These are phyloP conservation scores for Phellopilus nigrolimitatus DNA, from an alignment of 1,284 basidiomycete species.

Conservation along the genomic window DNA sequence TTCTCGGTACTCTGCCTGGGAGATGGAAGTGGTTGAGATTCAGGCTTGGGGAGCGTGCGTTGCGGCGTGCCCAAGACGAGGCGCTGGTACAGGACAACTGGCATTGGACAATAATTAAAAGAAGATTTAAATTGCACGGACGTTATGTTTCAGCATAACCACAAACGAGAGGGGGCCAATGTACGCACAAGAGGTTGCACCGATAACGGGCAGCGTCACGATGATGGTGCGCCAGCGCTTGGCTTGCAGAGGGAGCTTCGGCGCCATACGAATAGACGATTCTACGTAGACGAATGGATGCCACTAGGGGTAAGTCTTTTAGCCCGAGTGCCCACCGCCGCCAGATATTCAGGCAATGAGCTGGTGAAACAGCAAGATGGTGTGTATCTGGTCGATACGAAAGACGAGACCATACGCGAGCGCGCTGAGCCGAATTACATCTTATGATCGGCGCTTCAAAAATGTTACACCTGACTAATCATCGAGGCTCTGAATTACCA, in stretches of 20 bases:
- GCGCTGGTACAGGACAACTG: slow-evolving; percentile 65
- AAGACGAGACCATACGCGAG: too few relatives aligned
- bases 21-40: background rate
- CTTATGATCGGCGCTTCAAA: too few relatives aligned
- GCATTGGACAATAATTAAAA: background rate
- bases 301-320: too few relatives aligned
- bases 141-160: slow-evolving; percentile 17
- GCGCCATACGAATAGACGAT: background rate
- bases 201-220: slow-evolving; percentile 56
- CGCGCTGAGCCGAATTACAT: too few relatives aligned
- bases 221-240: slow-evolving; percentile 56
- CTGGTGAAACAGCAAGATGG: too few relatives aligned
- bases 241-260: slow-evolving; percentile 33
- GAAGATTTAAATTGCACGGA: background rate
- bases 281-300: too few relatives aligned
- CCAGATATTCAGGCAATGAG: too few relatives aligned
- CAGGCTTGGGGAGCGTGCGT: slow-evolving; percentile 26
- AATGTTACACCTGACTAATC: too few relatives aligned
- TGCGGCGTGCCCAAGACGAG: slow-evolving; percentile 58
- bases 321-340: too few relatives aligned
- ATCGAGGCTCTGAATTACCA: too few relatives aligned
- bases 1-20: background rate
- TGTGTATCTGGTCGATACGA: too few relatives aligned
- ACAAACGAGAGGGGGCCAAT: slow-evolving; percentile 23
- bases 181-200: slow-evolving; percentile 46